Base-by-base conservation (phyloP, 768 basidiomycete species). In the Leccinum imitatum region DNA sequence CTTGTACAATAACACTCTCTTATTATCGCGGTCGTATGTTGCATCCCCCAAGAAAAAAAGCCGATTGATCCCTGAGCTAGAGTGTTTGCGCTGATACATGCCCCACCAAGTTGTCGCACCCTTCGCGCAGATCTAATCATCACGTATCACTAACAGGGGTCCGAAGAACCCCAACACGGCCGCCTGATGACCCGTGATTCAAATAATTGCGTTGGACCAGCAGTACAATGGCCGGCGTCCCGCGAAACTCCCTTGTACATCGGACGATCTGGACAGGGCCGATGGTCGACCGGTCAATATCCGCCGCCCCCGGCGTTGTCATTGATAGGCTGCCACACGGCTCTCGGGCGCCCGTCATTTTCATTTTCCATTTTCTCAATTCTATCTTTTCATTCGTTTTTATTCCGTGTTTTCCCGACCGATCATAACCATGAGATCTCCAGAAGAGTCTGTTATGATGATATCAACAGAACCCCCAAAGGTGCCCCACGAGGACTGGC, bases 1-100 rank as follows among this genome's bases (percentile, higher is more conserved):
- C 62, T 56, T 71, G 70, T 72, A 71, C 53, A 53, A 60, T 65
- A 59, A 39, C 44, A 46, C 59, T 35, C 60, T 53, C 41, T 67
- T 58, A 61, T 59, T 54, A 60, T 67, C 62, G 57, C 39, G 55
- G 57, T 39, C 62, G 67, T 71, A 71, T 62, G 55, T 59, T 55
- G 62, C 56, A 60, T 53, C 44, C 25, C 25, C 8, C 23, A 50
- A 15, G 48, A 21, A 62, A 57, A 53, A 53, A 8, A 46, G n/a
- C 44, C 30, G 13, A 19, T 46, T 11, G 44, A 46, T 46, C 44
- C 21, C 44, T n/a, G n/a, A 44, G 41, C 4, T 9, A 41, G 39
- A 0, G 39, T 41, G 9, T 41, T 11, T 46, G 44, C 9, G n/a
- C n/a, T 46, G 44, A 46, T 46, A 19, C 44, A 11, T 46, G n/a